phyloP scores from a whole-genome alignment of 192 early-diverging fungal genomes.

The Entomortierella parvispora region DNA sequence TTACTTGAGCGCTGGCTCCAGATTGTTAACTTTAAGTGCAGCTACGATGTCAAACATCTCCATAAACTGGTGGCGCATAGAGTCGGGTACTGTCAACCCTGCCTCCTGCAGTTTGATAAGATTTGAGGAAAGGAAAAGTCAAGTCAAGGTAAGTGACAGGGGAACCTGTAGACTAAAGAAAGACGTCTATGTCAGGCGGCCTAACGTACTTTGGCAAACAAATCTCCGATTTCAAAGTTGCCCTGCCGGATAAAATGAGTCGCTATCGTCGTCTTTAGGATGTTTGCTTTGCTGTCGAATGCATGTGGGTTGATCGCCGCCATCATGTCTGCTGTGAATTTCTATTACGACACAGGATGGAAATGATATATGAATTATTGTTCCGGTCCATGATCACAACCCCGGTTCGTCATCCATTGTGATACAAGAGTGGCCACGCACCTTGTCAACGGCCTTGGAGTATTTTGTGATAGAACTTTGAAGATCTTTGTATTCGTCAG shows the following conservation, averaged over 20 bases:
- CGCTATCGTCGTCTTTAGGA: conserved; percentile 72
- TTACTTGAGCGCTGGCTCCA: conserved; percentile 72
- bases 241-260: conserved; percentile 90
- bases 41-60: conserved; percentile 85
- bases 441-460: conserved; percentile 80
- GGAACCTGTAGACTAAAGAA: background rate
- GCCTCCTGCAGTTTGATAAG: conserved; percentile 42
- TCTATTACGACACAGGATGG: conserved; percentile 32
- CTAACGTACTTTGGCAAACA: conserved; percentile 60
- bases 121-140: background rate
- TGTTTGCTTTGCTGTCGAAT: conserved; percentile 74
- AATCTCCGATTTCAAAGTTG: conserved; percentile 80
- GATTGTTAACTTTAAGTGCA: conserved; percentile 65
- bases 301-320: conserved; percentile 73
- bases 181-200: too few relatives aligned
- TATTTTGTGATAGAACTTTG: conserved; percentile 70
- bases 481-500: conserved; percentile 73
- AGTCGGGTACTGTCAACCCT: conserved; percentile 52
- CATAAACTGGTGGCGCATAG: conserved; percentile 72
- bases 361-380: too few relatives aligned
- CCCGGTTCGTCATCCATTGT: too few relatives aligned
- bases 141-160: background rate
- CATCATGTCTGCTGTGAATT: conserved; percentile 76
- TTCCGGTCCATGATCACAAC: too few relatives aligned
- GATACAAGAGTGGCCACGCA: conserved; percentile 18